Evolutionary conservation across 768 basidiomycete genomes (phyloP).

Genomic region (Termitomyces sp.): DNA sequence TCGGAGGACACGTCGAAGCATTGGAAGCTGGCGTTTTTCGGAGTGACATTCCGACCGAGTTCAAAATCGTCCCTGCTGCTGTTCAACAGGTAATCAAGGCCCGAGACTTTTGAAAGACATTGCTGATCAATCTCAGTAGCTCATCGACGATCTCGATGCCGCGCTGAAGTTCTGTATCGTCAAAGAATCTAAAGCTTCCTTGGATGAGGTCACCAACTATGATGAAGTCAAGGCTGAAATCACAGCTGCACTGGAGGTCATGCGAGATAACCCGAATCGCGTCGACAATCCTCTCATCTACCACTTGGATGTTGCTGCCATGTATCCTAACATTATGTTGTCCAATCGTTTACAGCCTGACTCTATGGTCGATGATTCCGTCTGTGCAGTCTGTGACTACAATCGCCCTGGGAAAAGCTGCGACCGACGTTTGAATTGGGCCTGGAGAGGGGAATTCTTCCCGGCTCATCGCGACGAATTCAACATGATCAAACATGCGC

Average conservation of each 20-base stretch:
- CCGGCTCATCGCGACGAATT: slow-evolving; percentile 95
- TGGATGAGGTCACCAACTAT: slow-evolving; percentile 91
- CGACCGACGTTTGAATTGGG: slow-evolving; percentile 92
- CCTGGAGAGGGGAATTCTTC: slow-evolving; percentile 98
- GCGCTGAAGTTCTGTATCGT: slow-evolving; percentile 85
- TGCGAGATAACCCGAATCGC: slow-evolving; percentile 89
- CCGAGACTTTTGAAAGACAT: neutral
- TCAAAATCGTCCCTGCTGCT: slow-evolving; percentile 88
- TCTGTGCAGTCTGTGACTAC: slow-evolving; percentile 97
- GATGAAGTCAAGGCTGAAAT: slow-evolving; percentile 86
- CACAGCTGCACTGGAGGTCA: slow-evolving; percentile 67
- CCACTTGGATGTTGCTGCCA: slow-evolving; percentile 97
- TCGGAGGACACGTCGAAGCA: slow-evolving; percentile 98
- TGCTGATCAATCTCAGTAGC: slow-evolving; percentile 33
- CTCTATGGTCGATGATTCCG: slow-evolving; percentile 93
- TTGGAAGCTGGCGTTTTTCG: slow-evolving; percentile 97
- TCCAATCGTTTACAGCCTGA: slow-evolving; percentile 98
- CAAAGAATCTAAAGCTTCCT: slow-evolving; percentile 73
- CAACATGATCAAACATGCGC: slow-evolving; percentile 97
- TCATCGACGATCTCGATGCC: slow-evolving; percentile 91
- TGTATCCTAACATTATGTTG: slow-evolving; percentile 99
- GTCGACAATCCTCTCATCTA: slow-evolving; percentile 94
- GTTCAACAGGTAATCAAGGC: slow-evolving; percentile 59
- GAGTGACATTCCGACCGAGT: slow-evolving; percentile 91
- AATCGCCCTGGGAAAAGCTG: slow-evolving; percentile 95